Base-by-base conservation (phyloP, 2,329 filamentous ascomycete species). In the Ascochyta viciae-villosae region DNA sequence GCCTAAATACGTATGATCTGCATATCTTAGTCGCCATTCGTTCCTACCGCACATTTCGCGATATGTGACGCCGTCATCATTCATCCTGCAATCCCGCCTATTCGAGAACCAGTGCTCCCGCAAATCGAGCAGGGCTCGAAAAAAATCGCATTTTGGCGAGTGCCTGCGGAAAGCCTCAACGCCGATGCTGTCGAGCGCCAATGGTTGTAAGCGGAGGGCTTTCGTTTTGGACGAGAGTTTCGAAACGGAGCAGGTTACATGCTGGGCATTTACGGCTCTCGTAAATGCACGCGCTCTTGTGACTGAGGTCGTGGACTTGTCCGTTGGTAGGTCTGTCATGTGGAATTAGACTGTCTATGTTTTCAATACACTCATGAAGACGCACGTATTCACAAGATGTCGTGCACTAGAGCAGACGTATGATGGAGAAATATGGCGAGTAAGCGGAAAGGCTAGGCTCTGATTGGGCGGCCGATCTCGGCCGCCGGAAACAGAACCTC, bases 391-490 rank as follows among this genome's bases (percentile, higher is more conserved):
- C 13, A 31, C 29, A 12, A 31, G 29, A 31, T 4, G 12, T 13
- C 6, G 29, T 31, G 29, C 9, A 9, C 27, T 26, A 26, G 27
- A 29, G 27, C 27, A 9, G 26, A 26, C 8, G 8, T 9, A 29
- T 15, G 29, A 12, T 31, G 12, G 29, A 31, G 29, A 5, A 3
- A 15, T 13, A 31, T 2, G 29, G 33, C 15, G 40, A 23, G 46
- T 63, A 62, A 63, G 48, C 50, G 46, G 53, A 26, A 37, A 34
- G 41, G 35, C 61, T 50, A 57, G 50, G 41, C 48, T 45, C 33
- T 57, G 59, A 64, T 64, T 65, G 61, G 63, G 41, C 46, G 60
- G 51, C 59, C 57, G 58, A 67, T 56, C 45, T 65, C 64, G 63
- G 64, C 63, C 31, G 38, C 58, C 61, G 56, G 52, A 58, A 54